Percentiles rank a stretch among this genome's conserved stretches.
These are phyloP conservation scores for Cladophialophora carrionii DNA, from an alignment of 2,329 filamentous ascomycete genomes.

Conservation along the genomic window DNA sequence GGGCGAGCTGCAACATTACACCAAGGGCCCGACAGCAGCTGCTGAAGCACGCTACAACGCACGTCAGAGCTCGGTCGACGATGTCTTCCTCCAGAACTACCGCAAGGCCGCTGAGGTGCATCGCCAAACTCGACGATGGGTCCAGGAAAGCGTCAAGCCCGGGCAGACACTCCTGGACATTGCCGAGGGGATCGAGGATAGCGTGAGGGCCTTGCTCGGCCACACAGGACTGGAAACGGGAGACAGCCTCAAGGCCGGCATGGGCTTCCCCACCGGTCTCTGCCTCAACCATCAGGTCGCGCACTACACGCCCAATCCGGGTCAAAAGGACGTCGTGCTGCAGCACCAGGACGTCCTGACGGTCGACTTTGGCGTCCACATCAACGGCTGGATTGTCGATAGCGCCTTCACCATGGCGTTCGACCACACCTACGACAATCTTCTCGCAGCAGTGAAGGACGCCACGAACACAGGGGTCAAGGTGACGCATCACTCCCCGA, in stretches of 20 bases:
- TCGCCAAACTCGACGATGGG: slow-evolving; percentile 58
- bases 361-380: slow-evolving; percentile 79
- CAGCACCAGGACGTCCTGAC: slow-evolving; percentile 77
- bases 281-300: slow-evolving; percentile 59
- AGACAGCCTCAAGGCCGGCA: slow-evolving; percentile 55
- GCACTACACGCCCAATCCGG: slow-evolving; percentile 62
- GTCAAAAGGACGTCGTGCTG: slow-evolving; percentile 70
- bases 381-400: slow-evolving; percentile 79
- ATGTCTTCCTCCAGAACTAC: slow-evolving; percentile 57
- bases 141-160: slow-evolving; percentile 55
- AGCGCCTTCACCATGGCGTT: slow-evolving; percentile 79
- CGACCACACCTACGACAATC: slow-evolving; percentile 72
- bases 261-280: slow-evolving; percentile 62
- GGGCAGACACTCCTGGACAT: slow-evolving; percentile 55
- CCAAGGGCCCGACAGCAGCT: slow-evolving; percentile 51
- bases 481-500: slow-evolving; percentile 39
- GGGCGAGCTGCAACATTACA: slow-evolving; percentile 55
- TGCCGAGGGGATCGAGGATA: slow-evolving; percentile 59
- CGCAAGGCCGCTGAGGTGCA: slow-evolving; percentile 62
- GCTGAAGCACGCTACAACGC: slow-evolving; percentile 53
- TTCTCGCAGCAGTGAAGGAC: slow-evolving; percentile 72
- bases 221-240: slow-evolving; percentile 58
- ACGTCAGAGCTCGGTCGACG: slow-evolving; percentile 49
- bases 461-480: slow-evolving; percentile 67
- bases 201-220: slow-evolving; percentile 55